Conservation (phyloP, 2,329 filamentous ascomycete genomes). For the Diaporthe sp. region DNA sequence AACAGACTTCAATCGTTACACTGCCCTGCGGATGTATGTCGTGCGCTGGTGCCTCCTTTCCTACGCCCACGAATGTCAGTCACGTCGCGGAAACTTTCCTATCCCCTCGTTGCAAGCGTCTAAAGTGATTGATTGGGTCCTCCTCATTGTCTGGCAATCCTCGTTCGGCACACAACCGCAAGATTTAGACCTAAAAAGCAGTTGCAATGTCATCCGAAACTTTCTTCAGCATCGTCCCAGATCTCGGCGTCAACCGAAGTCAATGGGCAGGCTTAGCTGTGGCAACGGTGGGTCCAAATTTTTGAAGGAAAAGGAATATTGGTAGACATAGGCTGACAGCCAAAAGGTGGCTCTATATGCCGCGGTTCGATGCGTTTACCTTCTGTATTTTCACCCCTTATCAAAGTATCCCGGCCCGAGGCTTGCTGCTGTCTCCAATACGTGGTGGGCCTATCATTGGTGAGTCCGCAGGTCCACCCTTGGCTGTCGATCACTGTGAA, state of each 20-base stretch:
- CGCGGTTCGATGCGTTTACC: neutral
- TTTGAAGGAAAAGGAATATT: neutral
- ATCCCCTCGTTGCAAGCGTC: neutral
- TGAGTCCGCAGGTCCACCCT: neutral
- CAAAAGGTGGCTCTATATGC: constrained; percentile 1
- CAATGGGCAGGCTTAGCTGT: neutral
- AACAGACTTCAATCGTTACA: too few relatives aligned
- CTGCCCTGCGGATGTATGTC: too few relatives aligned
- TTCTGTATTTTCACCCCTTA: constrained; percentile 14
- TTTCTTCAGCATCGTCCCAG: neutral
- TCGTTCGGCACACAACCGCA: neutral
- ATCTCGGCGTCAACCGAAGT: neutral
- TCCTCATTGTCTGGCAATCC: neutral
- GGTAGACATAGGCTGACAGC: neutral
- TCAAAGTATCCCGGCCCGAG: constrained; percentile 20
- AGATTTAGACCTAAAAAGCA: neutral
- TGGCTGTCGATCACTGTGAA: too few relatives aligned
- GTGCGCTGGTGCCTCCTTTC: too few relatives aligned
- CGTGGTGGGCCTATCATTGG: constrained; percentile 29
- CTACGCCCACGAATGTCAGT: too few relatives aligned
- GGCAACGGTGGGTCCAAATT: neutral
- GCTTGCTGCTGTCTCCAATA: constrained; percentile 14
- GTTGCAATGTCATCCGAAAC: neutral
- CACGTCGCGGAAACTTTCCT: too few relatives aligned
- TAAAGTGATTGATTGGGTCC: neutral